Evolutionary conservation across 208 protist species (phyloP), one percentile per base, ranked within the genome.

Genomic region (Crithidia fasciculata): DNA sequence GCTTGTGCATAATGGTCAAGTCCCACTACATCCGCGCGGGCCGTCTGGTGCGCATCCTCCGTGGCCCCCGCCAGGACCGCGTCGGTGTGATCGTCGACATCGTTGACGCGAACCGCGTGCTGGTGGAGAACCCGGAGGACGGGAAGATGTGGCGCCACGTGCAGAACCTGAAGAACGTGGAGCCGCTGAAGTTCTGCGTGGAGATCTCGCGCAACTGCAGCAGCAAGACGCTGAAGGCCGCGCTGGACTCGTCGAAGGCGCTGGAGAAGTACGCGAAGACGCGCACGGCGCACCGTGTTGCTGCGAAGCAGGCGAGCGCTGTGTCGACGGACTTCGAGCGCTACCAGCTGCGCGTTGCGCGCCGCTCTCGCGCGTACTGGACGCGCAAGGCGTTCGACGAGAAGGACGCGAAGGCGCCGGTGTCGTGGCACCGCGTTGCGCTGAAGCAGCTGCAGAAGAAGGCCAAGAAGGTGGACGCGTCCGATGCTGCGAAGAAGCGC

Each of bases 91-190:
- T 96, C 78, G 88, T 93, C 76, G 91, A 94, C 84, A 96, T 96
- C 77, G 80, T 96, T 66, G 91, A 96, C 78, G 89, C 73, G 84
- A 96, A 94, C 86, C 91, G 91, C 78, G 82, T 96, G 57, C 83
- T 96, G 55, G 91, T 96, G 67, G 91, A 96, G 88, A 96, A 96
- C 83, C 82, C 91, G n/a, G 72, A 77, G 74, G 91, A 96, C 69
- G 61, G 79, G 71, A 96, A 94, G 89, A 94, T 96, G 89, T 94
- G 91, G 89, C 89, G 91, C 69, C 91, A 96, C 76, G 91, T 96
- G 64, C 87, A 94, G 89, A 94, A 87, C 84, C 78, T 96, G 60
- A 89, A 91, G 81, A 96, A 96, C 76, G 79, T 96, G 49, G 86
- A 92, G 84, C 89, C 91, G 69, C 85, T 96, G 74, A 88, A 90